A percentile compares a stretch with the other conserved stretches of the same genome.
Evolutionary conservation across 805 yeast species (phyloP).

Genomic region (Candida ponderosae): DNA sequence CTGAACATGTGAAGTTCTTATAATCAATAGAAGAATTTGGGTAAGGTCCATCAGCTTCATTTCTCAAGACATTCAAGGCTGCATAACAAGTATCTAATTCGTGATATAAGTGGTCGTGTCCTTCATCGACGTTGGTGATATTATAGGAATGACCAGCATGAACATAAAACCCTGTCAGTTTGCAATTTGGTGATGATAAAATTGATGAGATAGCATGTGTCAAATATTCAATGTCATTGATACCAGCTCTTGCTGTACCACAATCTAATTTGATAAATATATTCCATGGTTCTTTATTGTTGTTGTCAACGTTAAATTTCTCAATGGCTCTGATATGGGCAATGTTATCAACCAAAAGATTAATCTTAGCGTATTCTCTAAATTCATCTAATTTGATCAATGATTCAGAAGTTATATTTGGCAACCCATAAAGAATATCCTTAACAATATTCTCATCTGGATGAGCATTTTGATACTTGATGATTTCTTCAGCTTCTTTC

Average conservation of each 20-base stretch:
- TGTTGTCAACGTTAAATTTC: slow-evolving; percentile 23
- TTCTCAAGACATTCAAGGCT: slow-evolving; percentile 35
- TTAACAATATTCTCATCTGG: slow-evolving; percentile 21
- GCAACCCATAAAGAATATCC: slow-evolving; percentile 53
- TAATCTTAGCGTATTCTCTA: slow-evolving; percentile 7
- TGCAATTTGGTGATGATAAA: background rate
- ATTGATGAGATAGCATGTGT: background rate
- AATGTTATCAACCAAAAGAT: slow-evolving; percentile 43
- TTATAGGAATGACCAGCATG: slow-evolving; percentile 76
- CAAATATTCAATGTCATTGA: slow-evolving; percentile 24
- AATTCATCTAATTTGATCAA: slow-evolving; percentile 40
- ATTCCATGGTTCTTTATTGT: slow-evolving; percentile 40
- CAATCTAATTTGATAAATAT: slow-evolving; percentile 61
- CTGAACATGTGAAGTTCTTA: slow-evolving; percentile 43
- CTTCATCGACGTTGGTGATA: slow-evolving; percentile 35
- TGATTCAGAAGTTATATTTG: slow-evolving; percentile 41
- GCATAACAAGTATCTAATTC: slow-evolving; percentile 51
- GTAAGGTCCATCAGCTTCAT: slow-evolving; percentile 15
- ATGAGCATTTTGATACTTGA: slow-evolving; percentile 19
- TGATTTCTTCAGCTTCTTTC: slow-evolving; percentile 52
- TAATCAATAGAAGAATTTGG: slow-evolving; percentile 25
- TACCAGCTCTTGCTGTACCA: slow-evolving; percentile 71
- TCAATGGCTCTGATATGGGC: slow-evolving; percentile 46
- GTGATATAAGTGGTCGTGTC: slow-evolving; percentile 38
- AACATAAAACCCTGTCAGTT: slow-evolving; percentile 60